Evolutionary conservation across 2,329 filamentous ascomycete genomes (phyloP).

Genomic region (Myriosclerotinia duriaeana): DNA sequence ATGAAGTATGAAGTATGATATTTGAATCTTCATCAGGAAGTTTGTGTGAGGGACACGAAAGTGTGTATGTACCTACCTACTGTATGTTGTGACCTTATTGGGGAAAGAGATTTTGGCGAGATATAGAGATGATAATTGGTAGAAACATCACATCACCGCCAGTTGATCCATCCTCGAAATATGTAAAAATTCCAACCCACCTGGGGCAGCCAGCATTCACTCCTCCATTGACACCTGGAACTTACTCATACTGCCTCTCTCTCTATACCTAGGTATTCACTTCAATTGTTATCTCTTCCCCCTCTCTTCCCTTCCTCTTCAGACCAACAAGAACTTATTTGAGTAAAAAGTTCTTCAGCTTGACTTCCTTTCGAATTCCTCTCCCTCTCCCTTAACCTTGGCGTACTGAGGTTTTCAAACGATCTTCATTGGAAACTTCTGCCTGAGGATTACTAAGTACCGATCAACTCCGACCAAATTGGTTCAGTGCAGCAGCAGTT

Average conservation of each 20-base stretch:
- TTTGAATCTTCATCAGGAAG: slow-evolving; percentile 1
- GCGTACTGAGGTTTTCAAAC: background rate
- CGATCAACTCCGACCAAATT: slow-evolving; percentile 5
- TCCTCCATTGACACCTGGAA: too few species aligned
- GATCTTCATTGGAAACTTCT: background rate
- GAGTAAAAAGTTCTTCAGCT: too few species aligned
- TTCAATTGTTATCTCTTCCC: too few species aligned
- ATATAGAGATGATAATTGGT: background rate
- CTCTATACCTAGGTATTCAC: too few species aligned
- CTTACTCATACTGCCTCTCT: too few species aligned
- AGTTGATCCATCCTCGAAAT: too few species aligned
- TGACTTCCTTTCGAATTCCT: background rate
- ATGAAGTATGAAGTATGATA: background rate
- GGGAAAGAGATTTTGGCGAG: slow-evolving; percentile 1
- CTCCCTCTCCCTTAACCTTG: too few species aligned
- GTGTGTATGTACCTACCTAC: background rate
- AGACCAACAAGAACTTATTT: too few species aligned
- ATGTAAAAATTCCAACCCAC: too few species aligned
- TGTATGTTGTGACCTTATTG: background rate
- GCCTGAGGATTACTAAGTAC: slow-evolving; percentile 15
- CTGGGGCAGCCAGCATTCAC: too few species aligned
- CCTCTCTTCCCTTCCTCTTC: too few species aligned
- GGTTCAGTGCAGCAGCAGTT: slow-evolving; percentile 3
- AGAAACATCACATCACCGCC: too few species aligned
- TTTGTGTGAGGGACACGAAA: background rate